Percentiles rank a stretch among this genome's conserved stretches.
Conservation (phyloP, 75 land plant genomes). For the Ceratopteris richardii region DNA sequence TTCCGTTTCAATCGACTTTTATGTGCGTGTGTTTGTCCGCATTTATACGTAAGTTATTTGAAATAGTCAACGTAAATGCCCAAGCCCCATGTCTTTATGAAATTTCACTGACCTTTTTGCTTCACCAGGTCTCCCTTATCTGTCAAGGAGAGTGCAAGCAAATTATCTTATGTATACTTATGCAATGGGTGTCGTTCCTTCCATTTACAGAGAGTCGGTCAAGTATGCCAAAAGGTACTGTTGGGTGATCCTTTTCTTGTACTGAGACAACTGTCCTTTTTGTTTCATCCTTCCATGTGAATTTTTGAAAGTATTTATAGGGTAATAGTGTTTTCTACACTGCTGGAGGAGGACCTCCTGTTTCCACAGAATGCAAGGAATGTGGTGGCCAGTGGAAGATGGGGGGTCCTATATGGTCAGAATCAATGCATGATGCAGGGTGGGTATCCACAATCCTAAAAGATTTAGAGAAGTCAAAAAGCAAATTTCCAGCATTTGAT, state of each 20-base stretch:
- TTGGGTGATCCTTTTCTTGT: neutral
- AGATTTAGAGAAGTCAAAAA: slow-evolving; percentile 11
- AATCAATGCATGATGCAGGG: slow-evolving; percentile 34
- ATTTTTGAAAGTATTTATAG: neutral
- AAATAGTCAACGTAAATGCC: neutral
- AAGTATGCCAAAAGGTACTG: slow-evolving; percentile 15
- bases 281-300: neutral
- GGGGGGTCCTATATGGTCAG: slow-evolving; percentile 43
- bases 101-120: neutral
- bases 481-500: slow-evolving; percentile 29
- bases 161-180: slow-evolving; percentile 34
- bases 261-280: neutral
- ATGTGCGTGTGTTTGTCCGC: slow-evolving; percentile 38
- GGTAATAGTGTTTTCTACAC: slow-evolving; percentile 16
- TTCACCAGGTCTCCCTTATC: slow-evolving; percentile 29
- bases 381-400: slow-evolving; percentile 28
- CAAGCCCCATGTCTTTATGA: too few species aligned
- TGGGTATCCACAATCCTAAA: slow-evolving; percentile 23
- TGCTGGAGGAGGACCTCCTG: slow-evolving; percentile 29
- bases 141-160: slow-evolving; percentile 33
- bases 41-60: slow-evolving; percentile 32
- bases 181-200: slow-evolving; percentile 36
- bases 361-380: slow-evolving; percentile 25
- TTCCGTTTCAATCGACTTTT: slow-evolving; percentile 38
- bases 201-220: slow-evolving; percentile 32